These are phyloP conservation scores for Daldinia vernicosa DNA, from an alignment of 495 filamentous ascomycete species.

Conservation along the genomic window DNA sequence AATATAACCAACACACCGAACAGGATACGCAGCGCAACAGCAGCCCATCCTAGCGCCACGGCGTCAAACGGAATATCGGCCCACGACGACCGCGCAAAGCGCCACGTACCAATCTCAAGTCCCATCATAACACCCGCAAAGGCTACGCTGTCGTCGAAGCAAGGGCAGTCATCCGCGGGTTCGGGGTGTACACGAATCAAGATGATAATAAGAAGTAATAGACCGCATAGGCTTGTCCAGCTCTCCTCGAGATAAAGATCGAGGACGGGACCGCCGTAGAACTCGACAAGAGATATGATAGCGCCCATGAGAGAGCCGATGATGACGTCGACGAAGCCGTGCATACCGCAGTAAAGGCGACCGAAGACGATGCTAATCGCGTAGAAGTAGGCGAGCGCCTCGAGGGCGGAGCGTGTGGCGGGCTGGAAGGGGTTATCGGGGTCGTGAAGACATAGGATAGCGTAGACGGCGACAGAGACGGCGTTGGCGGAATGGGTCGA, in stretches of 20 bases:
- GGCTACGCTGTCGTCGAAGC: conserved; percentile 95
- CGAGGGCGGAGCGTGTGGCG: conserved; percentile 64
- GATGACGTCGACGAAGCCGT: conserved; percentile 91
- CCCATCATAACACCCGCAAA: conserved; percentile 92
- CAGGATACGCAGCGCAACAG: conserved; percentile 70
- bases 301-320: conserved; percentile 80
- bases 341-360: conserved; percentile 97
- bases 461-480: conserved; percentile 91
- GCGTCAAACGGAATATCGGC: conserved; percentile 65
- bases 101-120: conserved; percentile 81
- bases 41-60: conserved; percentile 67
- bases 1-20: conserved; percentile 85
- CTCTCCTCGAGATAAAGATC: conserved; percentile 68
- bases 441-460: conserved; percentile 69
- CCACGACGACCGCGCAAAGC: conserved; percentile 69
- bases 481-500: conserved; percentile 98
- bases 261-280: conserved; percentile 70
- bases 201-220: conserved; percentile 71
- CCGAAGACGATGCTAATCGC: conserved; percentile 89
- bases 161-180: conserved; percentile 95
- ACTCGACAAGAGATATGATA: conserved; percentile 71
- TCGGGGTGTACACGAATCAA: conserved; percentile 92
- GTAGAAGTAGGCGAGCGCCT: conserved; percentile 79
- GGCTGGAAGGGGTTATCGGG: conserved; percentile 63
- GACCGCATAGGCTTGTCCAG: conserved; percentile 65